A percentile compares a stretch with the other conserved stretches of the same genome.
These are phyloP conservation scores for Diplodia sapinea DNA, from an alignment of 2,329 filamentous ascomycete species.

Conservation along the genomic window DNA sequence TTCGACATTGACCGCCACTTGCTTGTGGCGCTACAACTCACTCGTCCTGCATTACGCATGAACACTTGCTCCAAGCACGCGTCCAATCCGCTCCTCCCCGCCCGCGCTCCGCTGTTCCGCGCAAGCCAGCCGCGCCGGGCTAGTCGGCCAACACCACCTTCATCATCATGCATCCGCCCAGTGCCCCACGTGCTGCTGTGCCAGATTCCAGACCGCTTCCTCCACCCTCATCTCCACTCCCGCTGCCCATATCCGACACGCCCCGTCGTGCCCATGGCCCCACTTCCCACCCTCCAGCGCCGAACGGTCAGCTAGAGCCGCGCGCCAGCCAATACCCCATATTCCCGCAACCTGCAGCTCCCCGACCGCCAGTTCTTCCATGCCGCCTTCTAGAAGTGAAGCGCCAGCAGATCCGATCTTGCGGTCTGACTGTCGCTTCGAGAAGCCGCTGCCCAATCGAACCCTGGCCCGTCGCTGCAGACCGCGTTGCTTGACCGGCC, in stretches of 20 bases:
- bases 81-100: constrained; percentile 24
- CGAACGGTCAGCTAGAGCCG: not conserved
- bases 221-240: constrained; percentile 16
- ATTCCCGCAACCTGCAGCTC: constrained; percentile 4
- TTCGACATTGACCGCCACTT: constrained; percentile 23
- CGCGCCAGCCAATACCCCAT: constrained; percentile 10
- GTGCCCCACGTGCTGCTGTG: constrained; percentile 4
- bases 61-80: constrained; percentile 21
- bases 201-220: constrained; percentile 22
- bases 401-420: not conserved
- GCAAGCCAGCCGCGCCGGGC: not conserved
- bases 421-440: constrained; percentile 18
- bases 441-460: not conserved
- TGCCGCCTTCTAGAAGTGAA: constrained; percentile 19
- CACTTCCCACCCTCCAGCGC: not conserved
- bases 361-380: constrained; percentile 20
- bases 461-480: constrained; percentile 1
- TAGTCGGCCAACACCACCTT: constrained; percentile 1
- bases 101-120: constrained; percentile 25
- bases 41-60: not conserved
- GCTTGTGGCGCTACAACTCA: constrained; percentile 14
- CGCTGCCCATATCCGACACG: not conserved
- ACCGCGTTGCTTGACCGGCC: not conserved
- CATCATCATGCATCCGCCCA: constrained; percentile 18
- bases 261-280: not conserved